Conservation (phyloP, 1,284 basidiomycete genomes). For the Papiliotrema fonsecae region DNA sequence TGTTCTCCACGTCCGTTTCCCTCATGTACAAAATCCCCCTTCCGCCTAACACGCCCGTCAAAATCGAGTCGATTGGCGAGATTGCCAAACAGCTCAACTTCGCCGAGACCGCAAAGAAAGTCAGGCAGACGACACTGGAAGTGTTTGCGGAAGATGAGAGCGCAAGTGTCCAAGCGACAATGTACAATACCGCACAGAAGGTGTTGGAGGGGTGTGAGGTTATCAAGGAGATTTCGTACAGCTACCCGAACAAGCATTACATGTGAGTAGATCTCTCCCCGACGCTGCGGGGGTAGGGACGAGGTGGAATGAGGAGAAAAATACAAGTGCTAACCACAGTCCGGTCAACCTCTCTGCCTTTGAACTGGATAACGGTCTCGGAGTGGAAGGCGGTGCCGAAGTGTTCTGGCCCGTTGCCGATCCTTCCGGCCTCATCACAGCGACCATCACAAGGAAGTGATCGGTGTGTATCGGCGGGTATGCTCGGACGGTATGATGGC, state of each 20-base stretch:
- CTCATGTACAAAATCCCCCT: slow-evolving; percentile 62
- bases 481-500: too few species aligned
- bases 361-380: slow-evolving; percentile 51
- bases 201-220: slow-evolving; percentile 63
- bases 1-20: slow-evolving; percentile 80
- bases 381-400: slow-evolving; percentile 62
- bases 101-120: slow-evolving; percentile 54
- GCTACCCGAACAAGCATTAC: slow-evolving; percentile 91
- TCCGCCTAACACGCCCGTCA: slow-evolving; percentile 50
- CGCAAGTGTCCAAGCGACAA: slow-evolving; percentile 83
- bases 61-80: slow-evolving; percentile 50
- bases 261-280: too few species aligned
- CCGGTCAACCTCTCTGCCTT: slow-evolving; percentile 44
- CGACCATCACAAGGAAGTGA: slow-evolving; percentile 44
- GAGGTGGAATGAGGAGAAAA: not conserved
- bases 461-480: too few species aligned
- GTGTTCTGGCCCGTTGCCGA: slow-evolving; percentile 76
- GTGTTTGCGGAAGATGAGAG: slow-evolving; percentile 83
- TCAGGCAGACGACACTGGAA: slow-evolving; percentile 66
- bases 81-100: slow-evolving; percentile 48
- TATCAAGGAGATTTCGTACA: slow-evolving; percentile 64
- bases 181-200: slow-evolving; percentile 80
- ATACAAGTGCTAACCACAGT: slow-evolving; percentile 10
- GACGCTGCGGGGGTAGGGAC: not conserved
- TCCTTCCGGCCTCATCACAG: slow-evolving; percentile 54